These are phyloP conservation scores for Millerozyma miso DNA, from an alignment of 805 yeast species.

Conservation along the genomic window DNA sequence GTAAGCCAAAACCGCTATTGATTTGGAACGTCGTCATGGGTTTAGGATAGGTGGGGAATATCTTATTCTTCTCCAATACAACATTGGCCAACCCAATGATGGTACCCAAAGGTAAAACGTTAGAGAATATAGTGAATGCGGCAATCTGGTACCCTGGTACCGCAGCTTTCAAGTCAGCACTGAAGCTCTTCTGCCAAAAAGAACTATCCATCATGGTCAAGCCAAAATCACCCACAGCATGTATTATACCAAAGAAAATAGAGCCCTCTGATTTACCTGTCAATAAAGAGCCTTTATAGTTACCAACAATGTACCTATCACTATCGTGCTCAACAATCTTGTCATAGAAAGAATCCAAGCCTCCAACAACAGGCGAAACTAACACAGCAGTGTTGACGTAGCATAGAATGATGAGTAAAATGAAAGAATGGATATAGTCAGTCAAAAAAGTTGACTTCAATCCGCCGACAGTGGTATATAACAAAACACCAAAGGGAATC, in stretches of 20 bases:
- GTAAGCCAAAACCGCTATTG: slow-evolving; percentile 26
- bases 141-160: slow-evolving; percentile 36
- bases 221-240: slow-evolving; percentile 33
- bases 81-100: slow-evolving; percentile 30
- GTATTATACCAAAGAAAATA: slow-evolving; percentile 30
- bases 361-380: slow-evolving; percentile 21
- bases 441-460: slow-evolving; percentile 49
- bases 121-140: slow-evolving; percentile 26
- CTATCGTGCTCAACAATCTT: slow-evolving; percentile 14
- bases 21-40: slow-evolving; percentile 23
- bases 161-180: slow-evolving; percentile 32
- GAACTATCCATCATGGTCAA: slow-evolving; percentile 36
- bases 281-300: slow-evolving; percentile 28
- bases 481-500: slow-evolving; percentile 35
- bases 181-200: slow-evolving; percentile 38
- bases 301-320: slow-evolving; percentile 27
- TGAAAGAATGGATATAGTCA: slow-evolving; percentile 34
- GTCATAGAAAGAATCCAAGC: slow-evolving; percentile 24
- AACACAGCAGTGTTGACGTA: slow-evolving; percentile 24
- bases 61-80: slow-evolving; percentile 19
- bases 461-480: slow-evolving; percentile 49
- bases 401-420: slow-evolving; percentile 22
- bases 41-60: slow-evolving; percentile 31
- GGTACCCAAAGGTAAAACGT: slow-evolving; percentile 33
- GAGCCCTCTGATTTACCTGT: slow-evolving; percentile 34